phyloP scores from a whole-genome alignment of 805 yeast species.

The Yarrowia deformans region DNA sequence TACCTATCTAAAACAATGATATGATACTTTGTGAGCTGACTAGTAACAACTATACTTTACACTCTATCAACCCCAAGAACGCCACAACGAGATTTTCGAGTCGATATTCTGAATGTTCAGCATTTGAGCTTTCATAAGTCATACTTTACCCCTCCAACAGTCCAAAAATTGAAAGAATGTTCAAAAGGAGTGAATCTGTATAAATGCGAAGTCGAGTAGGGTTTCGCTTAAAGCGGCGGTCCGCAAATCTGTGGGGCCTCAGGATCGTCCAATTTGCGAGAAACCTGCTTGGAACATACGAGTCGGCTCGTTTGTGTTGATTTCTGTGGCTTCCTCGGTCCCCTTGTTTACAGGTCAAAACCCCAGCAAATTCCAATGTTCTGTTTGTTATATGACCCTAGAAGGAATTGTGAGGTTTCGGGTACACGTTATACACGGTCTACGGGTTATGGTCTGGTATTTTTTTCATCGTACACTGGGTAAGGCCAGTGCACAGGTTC shows the following conservation, averaged over 20 bases:
- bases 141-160: too few species aligned
- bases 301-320: too few species aligned
- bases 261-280: not conserved
- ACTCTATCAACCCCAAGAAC: too few species aligned
- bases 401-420: not conserved
- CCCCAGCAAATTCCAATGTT: not conserved
- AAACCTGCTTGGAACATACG: too few species aligned
- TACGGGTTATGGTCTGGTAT: not conserved
- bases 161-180: not conserved
- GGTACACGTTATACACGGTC: not conserved
- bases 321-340: not conserved
- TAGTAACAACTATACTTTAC: too few species aligned
- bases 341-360: not conserved
- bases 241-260: not conserved
- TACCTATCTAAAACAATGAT: too few species aligned
- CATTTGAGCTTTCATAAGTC: not conserved
- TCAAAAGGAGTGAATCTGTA: not conserved
- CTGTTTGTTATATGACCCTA: too few species aligned
- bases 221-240: not conserved
- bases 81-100: too few species aligned
- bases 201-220: not conserved
- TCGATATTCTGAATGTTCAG: not conserved
- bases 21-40: too few species aligned
- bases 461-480: not conserved
- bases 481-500: constrained; percentile 19